A percentile compares a stretch with the other conserved stretches of the same genome.
phyloP scores from a whole-genome alignment of 2,329 filamentous ascomycete genomes.

The Xylaria sp. region DNA sequence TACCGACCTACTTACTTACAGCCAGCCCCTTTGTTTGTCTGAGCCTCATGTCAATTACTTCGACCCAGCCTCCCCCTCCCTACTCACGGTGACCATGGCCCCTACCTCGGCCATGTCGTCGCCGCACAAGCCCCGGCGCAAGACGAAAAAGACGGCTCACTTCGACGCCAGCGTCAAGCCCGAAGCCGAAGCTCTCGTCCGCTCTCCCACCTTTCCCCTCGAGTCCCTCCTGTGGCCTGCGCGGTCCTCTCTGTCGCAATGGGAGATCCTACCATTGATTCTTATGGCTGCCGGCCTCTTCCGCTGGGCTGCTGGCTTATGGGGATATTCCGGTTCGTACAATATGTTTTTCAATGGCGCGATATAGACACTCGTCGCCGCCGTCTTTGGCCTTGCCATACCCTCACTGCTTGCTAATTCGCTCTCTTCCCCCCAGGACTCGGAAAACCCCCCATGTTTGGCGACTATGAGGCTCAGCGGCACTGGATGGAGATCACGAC shows the following conservation, averaged over 20 bases:
- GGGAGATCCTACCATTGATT: constrained; percentile 88
- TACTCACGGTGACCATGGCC: constrained; percentile 58
- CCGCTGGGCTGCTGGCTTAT: constrained; percentile 90
- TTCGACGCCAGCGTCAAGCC: constrained; percentile 53
- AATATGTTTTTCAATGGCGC: background rate
- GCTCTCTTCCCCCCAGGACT: constrained; percentile 65
- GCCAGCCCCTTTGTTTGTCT: background rate
- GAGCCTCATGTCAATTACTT: constrained; percentile 34
- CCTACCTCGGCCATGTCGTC: constrained; percentile 59
- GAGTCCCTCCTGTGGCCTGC: constrained; percentile 96
- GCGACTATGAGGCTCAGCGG: constrained; percentile 96
- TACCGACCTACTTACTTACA: background rate
- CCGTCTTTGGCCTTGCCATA: background rate
- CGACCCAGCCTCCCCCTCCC: constrained; percentile 32
- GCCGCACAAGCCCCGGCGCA: constrained; percentile 70
- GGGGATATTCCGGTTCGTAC: constrained; percentile 87
- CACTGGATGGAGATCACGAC: constrained; percentile 99
- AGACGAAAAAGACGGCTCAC: constrained; percentile 61
- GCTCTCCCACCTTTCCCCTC: constrained; percentile 83
- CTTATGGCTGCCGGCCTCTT: constrained; percentile 93
- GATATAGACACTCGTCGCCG: too few species aligned
- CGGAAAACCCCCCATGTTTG: constrained; percentile 86
- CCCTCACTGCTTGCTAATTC: constrained; percentile 25
- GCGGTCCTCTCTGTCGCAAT: constrained; percentile 85
- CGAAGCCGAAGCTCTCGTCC: constrained; percentile 62